Percentiles rank a stretch among this genome's conserved stretches.
phyloP scores from a whole-genome alignment of 2,329 filamentous ascomycete species.

The Sporothrix inflata region DNA sequence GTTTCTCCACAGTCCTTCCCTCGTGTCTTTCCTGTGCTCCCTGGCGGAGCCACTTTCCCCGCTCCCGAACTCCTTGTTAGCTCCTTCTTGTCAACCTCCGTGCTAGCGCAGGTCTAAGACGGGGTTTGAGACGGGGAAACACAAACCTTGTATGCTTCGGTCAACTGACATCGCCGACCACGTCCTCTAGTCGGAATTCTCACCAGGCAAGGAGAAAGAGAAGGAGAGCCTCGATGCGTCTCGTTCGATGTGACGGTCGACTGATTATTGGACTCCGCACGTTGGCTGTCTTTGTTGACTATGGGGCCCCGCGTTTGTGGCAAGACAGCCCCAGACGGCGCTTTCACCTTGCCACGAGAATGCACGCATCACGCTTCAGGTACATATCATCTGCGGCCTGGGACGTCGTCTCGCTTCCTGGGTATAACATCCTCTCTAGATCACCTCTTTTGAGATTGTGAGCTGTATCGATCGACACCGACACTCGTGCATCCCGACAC shows the following conservation, averaged over 20 bases:
- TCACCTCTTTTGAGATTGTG: background rate
- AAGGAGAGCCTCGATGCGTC: background rate
- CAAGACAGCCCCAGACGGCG: constrained; percentile 14
- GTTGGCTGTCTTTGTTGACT: background rate
- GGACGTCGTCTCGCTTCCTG: background rate
- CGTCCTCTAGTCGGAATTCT: background rate
- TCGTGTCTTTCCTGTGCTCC: too few species aligned
- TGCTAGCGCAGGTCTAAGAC: background rate
- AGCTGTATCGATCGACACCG: background rate
- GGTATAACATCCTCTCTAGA: background rate
- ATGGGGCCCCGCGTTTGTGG: constrained; percentile 6
- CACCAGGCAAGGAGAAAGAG: background rate
- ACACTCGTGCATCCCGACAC: too few species aligned
- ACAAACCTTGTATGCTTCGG: background rate
- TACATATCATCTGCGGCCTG: background rate
- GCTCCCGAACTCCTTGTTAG: background rate
- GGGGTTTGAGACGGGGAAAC: background rate
- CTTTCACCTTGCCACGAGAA: background rate
- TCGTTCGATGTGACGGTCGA: background rate
- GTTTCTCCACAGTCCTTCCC: too few species aligned
- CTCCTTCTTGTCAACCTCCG: background rate
- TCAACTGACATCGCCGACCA: background rate
- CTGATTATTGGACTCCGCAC: background rate
- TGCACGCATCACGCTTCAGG: background rate
- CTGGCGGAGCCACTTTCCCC: too few species aligned